These are phyloP conservation scores for Hyparrhenia diplandra DNA, from an alignment of 176 grass and related monocot species.

Conservation along the genomic window DNA sequence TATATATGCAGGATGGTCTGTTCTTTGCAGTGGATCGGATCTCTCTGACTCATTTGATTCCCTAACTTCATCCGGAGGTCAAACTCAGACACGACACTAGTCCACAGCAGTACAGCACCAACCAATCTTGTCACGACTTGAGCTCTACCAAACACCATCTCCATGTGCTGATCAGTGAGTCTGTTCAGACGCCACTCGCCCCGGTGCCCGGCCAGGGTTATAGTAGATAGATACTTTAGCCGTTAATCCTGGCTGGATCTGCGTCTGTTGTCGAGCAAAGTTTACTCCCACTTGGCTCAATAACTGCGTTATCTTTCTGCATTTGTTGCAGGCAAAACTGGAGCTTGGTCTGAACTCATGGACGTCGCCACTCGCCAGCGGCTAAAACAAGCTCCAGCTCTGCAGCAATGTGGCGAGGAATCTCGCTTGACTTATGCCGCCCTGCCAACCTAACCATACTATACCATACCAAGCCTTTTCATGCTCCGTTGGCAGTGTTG, in stretches of 20 bases:
- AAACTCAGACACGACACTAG: slow-evolving; percentile 7
- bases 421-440: not conserved
- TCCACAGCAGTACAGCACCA: slow-evolving; percentile 1
- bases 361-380: not conserved
- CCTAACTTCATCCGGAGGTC: not conserved
- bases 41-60: not conserved
- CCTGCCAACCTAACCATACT: not conserved
- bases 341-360: not conserved
- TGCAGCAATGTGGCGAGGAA: not conserved
- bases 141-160: slow-evolving; percentile 38
- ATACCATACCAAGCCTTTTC: not conserved
- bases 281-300: not conserved
- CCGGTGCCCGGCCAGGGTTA: not conserved
- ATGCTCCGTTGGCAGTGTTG: not conserved
- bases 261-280: not conserved
- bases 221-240: not conserved
- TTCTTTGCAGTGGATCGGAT: not conserved
- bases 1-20: not conserved
- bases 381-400: not conserved
- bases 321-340: too few species aligned
- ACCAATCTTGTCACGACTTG: slow-evolving; percentile 20
- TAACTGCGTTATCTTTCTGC: not conserved
- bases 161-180: slow-evolving; percentile 26
- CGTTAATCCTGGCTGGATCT: slow-evolving; percentile 11
- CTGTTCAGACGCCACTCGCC: not conserved